These are phyloP conservation scores for Coffea eugenioides DNA, from an alignment of 257 asterid genomes.

Conservation along the genomic window DNA sequence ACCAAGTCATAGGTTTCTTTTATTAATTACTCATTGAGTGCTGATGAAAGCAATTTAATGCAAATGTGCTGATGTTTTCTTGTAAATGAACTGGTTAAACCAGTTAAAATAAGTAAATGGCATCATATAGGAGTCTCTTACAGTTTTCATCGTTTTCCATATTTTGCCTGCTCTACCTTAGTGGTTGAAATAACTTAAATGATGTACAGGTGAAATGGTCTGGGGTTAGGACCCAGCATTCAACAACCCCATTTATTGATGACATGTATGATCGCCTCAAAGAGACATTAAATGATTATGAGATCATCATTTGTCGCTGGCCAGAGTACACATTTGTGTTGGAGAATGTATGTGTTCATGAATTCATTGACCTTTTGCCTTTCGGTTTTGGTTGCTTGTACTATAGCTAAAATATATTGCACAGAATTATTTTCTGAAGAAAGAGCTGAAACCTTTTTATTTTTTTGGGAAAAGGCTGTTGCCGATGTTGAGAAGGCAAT, in stretches of 20 bases:
- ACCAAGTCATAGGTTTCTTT: background rate
- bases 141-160: background rate
- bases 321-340: constrained; percentile 48
- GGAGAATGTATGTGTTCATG: constrained; percentile 43
- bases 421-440: background rate
- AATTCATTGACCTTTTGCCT: background rate
- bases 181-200: background rate
- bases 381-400: background rate
- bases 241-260: constrained; percentile 52
- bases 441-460: constrained; percentile 1
- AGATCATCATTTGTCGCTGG: constrained; percentile 55
- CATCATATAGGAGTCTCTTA: background rate
- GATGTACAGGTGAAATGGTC: constrained; percentile 49
- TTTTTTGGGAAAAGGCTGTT: constrained; percentile 34
- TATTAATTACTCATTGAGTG: background rate
- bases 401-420: background rate
- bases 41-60: background rate
- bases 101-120: background rate
- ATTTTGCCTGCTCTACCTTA: background rate
- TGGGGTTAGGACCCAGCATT: constrained; percentile 51
- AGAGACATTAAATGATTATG: constrained; percentile 45
- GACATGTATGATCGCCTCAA: constrained; percentile 53
- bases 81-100: background rate
- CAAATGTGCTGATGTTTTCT: background rate
- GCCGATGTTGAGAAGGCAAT: constrained; percentile 57